A percentile compares a stretch with the other conserved stretches of the same genome.
Evolutionary conservation across 129 eudicot genomes (phyloP).

Genomic region (Sambucus nigra): DNA sequence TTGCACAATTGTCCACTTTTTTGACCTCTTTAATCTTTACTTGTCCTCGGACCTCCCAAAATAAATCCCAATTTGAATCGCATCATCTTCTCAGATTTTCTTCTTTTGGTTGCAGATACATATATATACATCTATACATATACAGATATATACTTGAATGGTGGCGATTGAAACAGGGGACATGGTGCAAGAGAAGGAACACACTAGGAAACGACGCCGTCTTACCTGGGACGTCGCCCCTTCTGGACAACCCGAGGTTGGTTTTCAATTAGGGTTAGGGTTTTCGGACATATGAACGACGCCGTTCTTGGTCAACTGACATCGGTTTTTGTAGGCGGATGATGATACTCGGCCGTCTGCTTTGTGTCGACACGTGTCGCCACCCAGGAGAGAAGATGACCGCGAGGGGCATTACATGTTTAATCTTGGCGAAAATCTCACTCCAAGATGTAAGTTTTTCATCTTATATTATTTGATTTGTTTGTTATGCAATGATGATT

Average conservation of each 20-base stretch:
- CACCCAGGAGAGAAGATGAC: constrained; percentile 72
- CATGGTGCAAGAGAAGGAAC: constrained; percentile 39
- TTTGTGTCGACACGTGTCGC: constrained; percentile 40
- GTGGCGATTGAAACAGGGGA: constrained; percentile 22
- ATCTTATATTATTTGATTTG: background rate
- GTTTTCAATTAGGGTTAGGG: background rate
- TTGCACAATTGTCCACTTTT: no score
- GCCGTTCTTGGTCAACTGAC: background rate
- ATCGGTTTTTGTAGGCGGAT: constrained; percentile 14
- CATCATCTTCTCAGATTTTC: background rate
- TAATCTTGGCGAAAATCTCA: constrained; percentile 70
- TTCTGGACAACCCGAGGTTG: constrained; percentile 34
- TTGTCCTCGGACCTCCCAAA: background rate
- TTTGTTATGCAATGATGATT: background rate
- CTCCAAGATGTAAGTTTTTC: constrained; percentile 69
- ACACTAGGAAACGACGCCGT: constrained; percentile 62
- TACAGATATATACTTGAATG: constrained; percentile 12
- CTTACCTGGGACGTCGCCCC: constrained; percentile 58
- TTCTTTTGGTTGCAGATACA: background rate
- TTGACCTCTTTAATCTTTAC: background rate
- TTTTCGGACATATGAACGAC: background rate
- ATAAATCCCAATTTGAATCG: background rate
- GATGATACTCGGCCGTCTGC: constrained; percentile 20
- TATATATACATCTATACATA: background rate
- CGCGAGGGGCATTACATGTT: constrained; percentile 80